Percentiles rank a stretch among this genome's conserved stretches.
Evolutionary conservation across 2,329 filamentous ascomycete genomes (phyloP).

Genomic region (Penicillium sumatraense): DNA sequence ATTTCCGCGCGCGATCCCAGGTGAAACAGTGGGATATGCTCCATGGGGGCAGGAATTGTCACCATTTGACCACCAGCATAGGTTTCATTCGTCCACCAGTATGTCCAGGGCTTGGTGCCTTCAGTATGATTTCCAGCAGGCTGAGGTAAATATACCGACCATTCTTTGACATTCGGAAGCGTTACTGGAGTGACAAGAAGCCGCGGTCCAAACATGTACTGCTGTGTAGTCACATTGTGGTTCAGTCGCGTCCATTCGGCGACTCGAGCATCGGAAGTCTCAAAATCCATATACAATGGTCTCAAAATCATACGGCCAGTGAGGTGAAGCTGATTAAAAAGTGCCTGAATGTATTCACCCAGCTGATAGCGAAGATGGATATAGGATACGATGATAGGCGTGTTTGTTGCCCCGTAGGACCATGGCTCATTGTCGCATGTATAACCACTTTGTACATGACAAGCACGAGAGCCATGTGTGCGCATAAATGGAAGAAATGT

Average conservation of each 20-base stretch:
- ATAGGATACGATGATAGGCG: slow-evolving; percentile 61
- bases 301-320: slow-evolving; percentile 43
- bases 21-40: slow-evolving; percentile 53
- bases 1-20: slow-evolving; percentile 70
- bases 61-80: slow-evolving; percentile 43
- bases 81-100: slow-evolving; percentile 47
- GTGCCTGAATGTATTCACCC: slow-evolving; percentile 32
- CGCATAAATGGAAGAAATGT: slow-evolving; percentile 64
- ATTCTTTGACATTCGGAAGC: slow-evolving; percentile 39
- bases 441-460: slow-evolving; percentile 46
- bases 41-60: slow-evolving; percentile 40
- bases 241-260: slow-evolving; percentile 30
- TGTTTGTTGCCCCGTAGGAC: slow-evolving; percentile 64
- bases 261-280: slow-evolving; percentile 30
- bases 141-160: slow-evolving; percentile 42
- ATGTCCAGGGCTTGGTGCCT: slow-evolving; percentile 44
- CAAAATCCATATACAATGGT: slow-evolving; percentile 46
- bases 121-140: slow-evolving; percentile 26
- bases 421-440: slow-evolving; percentile 60
- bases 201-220: slow-evolving; percentile 46
- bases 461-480: slow-evolving; percentile 64
- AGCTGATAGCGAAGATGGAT: slow-evolving; percentile 61
- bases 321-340: slow-evolving; percentile 40
- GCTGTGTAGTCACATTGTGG: slow-evolving; percentile 41
- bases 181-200: slow-evolving; percentile 44